Percentiles rank a stretch among this genome's conserved stretches.
These are phyloP conservation scores for Phytophthora constricta DNA, from an alignment of 352 stramenopile genomes.

Conservation along the genomic window DNA sequence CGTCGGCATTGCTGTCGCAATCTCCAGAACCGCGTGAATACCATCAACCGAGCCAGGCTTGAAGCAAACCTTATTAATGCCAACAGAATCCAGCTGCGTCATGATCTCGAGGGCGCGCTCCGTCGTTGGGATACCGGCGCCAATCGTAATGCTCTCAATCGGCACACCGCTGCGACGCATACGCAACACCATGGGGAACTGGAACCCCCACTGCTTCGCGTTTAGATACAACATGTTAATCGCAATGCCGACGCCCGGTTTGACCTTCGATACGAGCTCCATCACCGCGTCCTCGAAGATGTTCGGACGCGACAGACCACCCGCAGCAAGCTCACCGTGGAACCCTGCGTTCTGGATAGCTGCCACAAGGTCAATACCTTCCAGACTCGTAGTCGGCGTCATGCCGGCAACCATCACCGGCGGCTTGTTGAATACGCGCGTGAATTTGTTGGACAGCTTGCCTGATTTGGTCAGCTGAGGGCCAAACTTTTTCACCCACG, in stretches of 20 bases:
- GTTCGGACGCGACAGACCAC: conserved; percentile 67
- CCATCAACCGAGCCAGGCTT: conserved; percentile 84
- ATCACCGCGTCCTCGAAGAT: conserved; percentile 77
- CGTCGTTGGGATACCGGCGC: conserved; percentile 79
- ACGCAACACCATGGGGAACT: conserved; percentile 88
- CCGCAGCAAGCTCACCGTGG: conserved; percentile 77
- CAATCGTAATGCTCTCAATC: conserved; percentile 91
- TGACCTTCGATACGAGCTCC: conserved; percentile 74
- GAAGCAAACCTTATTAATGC: conserved; percentile 84
- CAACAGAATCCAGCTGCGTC: conserved; percentile 55
- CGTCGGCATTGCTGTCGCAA: conserved; percentile 56
- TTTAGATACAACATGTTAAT: conserved; percentile 93
- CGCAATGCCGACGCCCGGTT: conserved; percentile 71
- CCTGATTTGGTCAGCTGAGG: conserved; percentile 51
- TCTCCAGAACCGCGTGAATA: conserved; percentile 81
- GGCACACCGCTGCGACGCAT: conserved; percentile 77
- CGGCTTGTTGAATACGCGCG: conserved; percentile 69
- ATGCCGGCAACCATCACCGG: conserved; percentile 87
- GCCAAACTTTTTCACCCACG: conserved; percentile 64
- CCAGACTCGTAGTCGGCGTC: conserved; percentile 84
- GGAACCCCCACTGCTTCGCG: conserved; percentile 90
- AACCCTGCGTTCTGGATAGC: conserved; percentile 84
- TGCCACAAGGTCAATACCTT: conserved; percentile 83
- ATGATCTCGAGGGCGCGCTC: conserved; percentile 88
- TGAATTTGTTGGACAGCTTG: conserved; percentile 77